A percentile compares a stretch with the other conserved stretches of the same genome.
Evolutionary conservation across 345 rosid species (phyloP).

Genomic region (Linum usitatissimum): DNA sequence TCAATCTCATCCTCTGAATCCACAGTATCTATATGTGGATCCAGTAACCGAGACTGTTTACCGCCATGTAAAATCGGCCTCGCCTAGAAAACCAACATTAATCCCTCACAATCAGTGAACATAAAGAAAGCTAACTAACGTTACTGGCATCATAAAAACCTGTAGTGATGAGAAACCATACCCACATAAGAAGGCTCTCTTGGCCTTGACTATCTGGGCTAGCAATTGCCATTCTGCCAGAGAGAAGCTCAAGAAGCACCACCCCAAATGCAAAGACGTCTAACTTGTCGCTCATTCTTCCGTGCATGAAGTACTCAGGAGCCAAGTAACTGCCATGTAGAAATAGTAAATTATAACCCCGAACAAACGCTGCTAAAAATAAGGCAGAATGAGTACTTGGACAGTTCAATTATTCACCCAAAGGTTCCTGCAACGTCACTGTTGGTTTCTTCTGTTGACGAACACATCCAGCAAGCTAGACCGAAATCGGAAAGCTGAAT

Average conservation of each 20-base stretch:
- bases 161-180: slow-evolving; percentile 25
- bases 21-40: slow-evolving; percentile 41
- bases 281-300: slow-evolving; percentile 79
- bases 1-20: slow-evolving; percentile 38
- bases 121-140: background rate
- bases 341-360: slow-evolving; percentile 3
- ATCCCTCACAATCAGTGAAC: background rate
- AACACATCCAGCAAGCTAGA: slow-evolving; percentile 53
- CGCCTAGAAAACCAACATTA: slow-evolving; percentile 41
- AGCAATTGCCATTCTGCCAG: slow-evolving; percentile 77
- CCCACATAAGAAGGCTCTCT: slow-evolving; percentile 96
- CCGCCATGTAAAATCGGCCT: slow-evolving; percentile 65
- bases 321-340: slow-evolving; percentile 70
- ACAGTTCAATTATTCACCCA: slow-evolving; percentile 44
- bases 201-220: slow-evolving; percentile 49
- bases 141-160: background rate
- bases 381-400: background rate
- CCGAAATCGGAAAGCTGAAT: slow-evolving; percentile 94
- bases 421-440: slow-evolving; percentile 85
- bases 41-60: slow-evolving; percentile 54
- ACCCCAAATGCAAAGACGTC: slow-evolving; percentile 97
- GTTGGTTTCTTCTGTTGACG: slow-evolving; percentile 37
- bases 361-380: background rate
- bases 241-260: slow-evolving; percentile 83
- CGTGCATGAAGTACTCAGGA: slow-evolving; percentile 93